Conservation (phyloP, 2,329 filamentous ascomycete genomes). For the Diaporthe caulivora region DNA sequence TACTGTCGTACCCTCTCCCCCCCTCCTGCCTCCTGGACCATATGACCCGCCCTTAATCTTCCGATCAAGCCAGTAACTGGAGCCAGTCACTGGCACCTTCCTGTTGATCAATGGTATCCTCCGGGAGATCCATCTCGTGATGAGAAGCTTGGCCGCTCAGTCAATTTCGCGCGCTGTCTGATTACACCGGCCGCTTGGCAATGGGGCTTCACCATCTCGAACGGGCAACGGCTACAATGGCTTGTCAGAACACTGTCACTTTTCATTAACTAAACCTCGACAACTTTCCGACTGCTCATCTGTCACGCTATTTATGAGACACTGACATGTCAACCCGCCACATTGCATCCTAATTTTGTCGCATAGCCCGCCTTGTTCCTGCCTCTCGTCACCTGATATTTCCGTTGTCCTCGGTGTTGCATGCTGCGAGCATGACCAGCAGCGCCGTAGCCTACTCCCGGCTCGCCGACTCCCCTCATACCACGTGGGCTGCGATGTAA, state of each 20-base stretch:
- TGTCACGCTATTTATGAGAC: no score
- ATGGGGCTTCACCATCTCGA: neutral
- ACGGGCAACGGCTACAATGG: constrained; percentile 2
- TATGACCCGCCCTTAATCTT: constrained; percentile 21
- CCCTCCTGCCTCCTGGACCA: constrained; percentile 9
- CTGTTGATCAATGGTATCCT: constrained; percentile 13
- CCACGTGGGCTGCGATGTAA: neutral
- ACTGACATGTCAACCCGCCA: neutral
- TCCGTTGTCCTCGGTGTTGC: neutral
- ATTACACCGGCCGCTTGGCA: constrained; percentile 11
- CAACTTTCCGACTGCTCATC: neutral
- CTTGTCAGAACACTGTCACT: neutral
- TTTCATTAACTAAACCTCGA: constrained; percentile 5
- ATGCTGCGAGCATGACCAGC: neutral
- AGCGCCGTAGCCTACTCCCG: neutral
- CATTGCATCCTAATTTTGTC: neutral
- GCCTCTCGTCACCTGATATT: neutral
- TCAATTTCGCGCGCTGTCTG: constrained; percentile 12
- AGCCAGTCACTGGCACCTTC: neutral
- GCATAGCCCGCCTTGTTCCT: no score
- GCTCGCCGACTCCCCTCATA: neutral
- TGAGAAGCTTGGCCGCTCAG: constrained; percentile 25
- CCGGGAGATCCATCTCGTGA: constrained; percentile 26
- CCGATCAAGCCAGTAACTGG: neutral
- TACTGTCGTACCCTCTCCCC: neutral